Percentiles rank a stretch among this genome's conserved stretches.
phyloP scores from a whole-genome alignment of 1,284 basidiomycete genomes.

The Marasmius fiardii region DNA sequence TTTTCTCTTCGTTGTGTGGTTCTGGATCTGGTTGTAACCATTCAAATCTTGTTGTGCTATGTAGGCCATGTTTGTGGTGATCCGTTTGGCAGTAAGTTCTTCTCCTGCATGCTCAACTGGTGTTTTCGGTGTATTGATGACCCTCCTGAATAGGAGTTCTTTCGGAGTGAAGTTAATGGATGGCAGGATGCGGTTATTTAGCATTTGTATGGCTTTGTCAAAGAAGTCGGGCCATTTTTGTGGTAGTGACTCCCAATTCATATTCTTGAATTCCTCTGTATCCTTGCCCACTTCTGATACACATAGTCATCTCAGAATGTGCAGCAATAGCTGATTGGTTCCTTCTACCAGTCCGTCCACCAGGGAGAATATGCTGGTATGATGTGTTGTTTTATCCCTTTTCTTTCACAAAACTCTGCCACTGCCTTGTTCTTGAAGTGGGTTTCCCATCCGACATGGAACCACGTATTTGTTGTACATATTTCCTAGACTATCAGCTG shows the following conservation, averaged over 20 bases:
- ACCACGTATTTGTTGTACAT: constrained; percentile 23
- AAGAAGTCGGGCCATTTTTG: constrained; percentile 28
- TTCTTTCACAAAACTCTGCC: constrained; percentile 21
- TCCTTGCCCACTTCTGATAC: constrained; percentile 24
- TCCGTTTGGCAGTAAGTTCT: not conserved
- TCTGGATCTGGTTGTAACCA: constrained; percentile 15
- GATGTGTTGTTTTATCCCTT: constrained; percentile 20
- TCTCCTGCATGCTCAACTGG: not conserved
- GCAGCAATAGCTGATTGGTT: constrained; percentile 28
- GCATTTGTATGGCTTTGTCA: constrained; percentile 20
- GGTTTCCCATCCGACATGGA: constrained; percentile 36
- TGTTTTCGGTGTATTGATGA: constrained; percentile 20
- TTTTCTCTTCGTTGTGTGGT: constrained; percentile 18
- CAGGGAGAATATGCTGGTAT: constrained; percentile 35
- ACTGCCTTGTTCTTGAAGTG: constrained; percentile 36
- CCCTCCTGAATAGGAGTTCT: constrained; percentile 20
- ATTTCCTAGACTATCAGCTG: constrained; percentile 16
- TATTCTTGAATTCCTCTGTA: constrained; percentile 18
- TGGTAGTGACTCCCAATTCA: constrained; percentile 11
- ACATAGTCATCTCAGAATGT: constrained; percentile 25
- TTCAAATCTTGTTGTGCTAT: constrained; percentile 23
- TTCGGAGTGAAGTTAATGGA: constrained; percentile 22
- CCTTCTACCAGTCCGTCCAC: constrained; percentile 34
- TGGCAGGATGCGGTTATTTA: constrained; percentile 23
- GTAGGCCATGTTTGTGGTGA: constrained; percentile 19